Evolutionary conservation across 805 yeast genomes (phyloP), one percentile per base, ranked within the genome.

Genomic region (Metschnikowia aberdeeniae): DNA sequence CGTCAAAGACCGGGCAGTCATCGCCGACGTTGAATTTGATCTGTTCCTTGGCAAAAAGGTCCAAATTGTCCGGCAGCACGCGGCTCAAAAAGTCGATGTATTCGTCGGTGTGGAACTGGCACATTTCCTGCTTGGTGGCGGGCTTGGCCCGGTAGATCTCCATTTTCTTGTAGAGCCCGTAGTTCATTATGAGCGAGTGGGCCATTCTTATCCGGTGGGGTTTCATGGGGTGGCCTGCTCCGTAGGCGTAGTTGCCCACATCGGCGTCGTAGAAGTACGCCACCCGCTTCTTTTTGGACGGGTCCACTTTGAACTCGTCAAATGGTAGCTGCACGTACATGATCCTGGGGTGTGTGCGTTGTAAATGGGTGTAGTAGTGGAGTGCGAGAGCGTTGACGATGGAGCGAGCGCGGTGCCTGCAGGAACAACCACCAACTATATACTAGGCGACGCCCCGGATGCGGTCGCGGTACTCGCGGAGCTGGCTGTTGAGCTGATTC

Each of bases 171-270:
- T 93, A 90, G 43, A 93, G 76, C 1, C 97, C 98, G 65, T 93
- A 93, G 68, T 92, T 90, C 96, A 93, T 92, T 54, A 93, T 87
- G 59, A 93, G 75, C 34, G 96, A 88, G 66, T 93, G 98, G 6
- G 98, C 95, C 96, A 93, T 90, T 80, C 98, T 85, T 70, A 93
- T 89, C 62, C 99, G 82, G 66, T 92, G 97, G 20, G 99, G 99
- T 64, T 93, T 93, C 99, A 93, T 93, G 34, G 97, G 97, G 66
- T 93, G 99, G 26, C 97, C 97, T 4, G 97, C 93, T 46, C 98
- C 98, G 63, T 93, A 93, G 36, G 97, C 96, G 67, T 92, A 92
- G 70, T 93, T 93, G 30, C 98, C 98, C 39, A 93, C 96, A 63
- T 92, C 99, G 26, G 96, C 72, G 44, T 68, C 75, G 47, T 72